A percentile compares a stretch with the other conserved stretches of the same genome.
Evolutionary conservation across 768 basidiomycete genomes (phyloP).

Genomic region (Wakefieldia striispora): DNA sequence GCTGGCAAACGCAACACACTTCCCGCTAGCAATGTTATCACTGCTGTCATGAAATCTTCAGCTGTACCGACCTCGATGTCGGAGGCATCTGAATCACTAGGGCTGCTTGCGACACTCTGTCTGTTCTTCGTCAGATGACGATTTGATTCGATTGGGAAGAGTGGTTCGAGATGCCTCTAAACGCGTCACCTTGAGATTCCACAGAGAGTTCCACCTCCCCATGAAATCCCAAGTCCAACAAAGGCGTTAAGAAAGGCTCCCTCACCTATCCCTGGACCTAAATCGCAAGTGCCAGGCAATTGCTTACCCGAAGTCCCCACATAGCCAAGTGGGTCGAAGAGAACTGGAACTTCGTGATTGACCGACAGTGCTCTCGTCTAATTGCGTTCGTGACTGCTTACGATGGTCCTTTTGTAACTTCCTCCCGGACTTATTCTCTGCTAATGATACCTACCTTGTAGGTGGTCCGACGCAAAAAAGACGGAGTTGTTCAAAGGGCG

Average conservation of each 20-base stretch:
- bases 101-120: conserved; percentile 63
- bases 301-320: too few relatives aligned
- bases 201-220: conserved; percentile 5
- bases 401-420: too few relatives aligned
- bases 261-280: conserved; percentile 45
- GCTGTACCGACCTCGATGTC: too few relatives aligned
- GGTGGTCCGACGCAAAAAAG: too few relatives aligned
- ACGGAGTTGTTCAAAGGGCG: neutral
- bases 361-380: too few relatives aligned
- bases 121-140: conserved; percentile 79
- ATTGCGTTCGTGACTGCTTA: too few relatives aligned
- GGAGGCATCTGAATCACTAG: conserved; percentile 74
- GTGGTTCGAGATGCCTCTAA: conserved; percentile 50
- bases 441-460: too few relatives aligned
- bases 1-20: conserved; percentile 70
- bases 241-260: conserved; percentile 23
- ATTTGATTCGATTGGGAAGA: conserved; percentile 56
- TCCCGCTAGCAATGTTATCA: conserved; percentile 61
- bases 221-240: conserved; percentile 37
- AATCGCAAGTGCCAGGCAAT: too few relatives aligned
- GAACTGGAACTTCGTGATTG: too few relatives aligned
- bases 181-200: conserved; percentile 16
- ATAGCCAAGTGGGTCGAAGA: too few relatives aligned
- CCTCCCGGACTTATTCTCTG: too few relatives aligned
- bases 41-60: conserved; percentile 76